Base-by-base conservation (phyloP, 1,139 yeast genomes). In the Yamadazyma buinensis region DNA sequence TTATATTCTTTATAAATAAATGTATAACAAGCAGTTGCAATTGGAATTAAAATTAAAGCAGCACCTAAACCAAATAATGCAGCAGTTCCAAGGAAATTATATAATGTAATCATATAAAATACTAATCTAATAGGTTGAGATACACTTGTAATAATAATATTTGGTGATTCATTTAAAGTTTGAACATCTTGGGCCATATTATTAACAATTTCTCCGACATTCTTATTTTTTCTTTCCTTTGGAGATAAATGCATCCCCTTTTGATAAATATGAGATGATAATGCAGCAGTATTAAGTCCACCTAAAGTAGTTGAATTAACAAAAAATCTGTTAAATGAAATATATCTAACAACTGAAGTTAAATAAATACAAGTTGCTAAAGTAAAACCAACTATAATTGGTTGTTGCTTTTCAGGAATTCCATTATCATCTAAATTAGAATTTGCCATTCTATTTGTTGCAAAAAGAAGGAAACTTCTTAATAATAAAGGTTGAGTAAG, bases 121-220 rank as follows among this genome's bases (percentile, higher is more conserved):
- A 48, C 39, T 21, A 66, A 49, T 33, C 61, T 47, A 23, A 66
- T 35, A 3, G 71, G 70, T 36, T 55, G 57, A 23, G 57, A 46
- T 14, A 61, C 38, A 18, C 58, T 43, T 35, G 57, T 61, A 22
- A 55, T 49, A 13, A 64, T 46, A 24, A 50, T 45, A 25, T 47
- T 51, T 23, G 61, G 55, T 35, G 56, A 38, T 11, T 42, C 39
- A 11, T 54, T 43, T 11, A 65, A 44, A 1, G 53, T 49, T n/a
- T 41, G 40, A 11, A 64, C 56, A 46, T 67, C 73, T 36, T 61
- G 64, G 1, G 72, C 57, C 36, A 67, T 52, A 39, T 63, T 62
- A 37, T 58, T 64, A 23, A 67, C 59, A 30, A 67, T 58, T 36
- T 66, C 72, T 32, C 72, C 72, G 4, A 65, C 61, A 11, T 67